Conservation (phyloP, 176 grass and related monocot genomes). For the Microstegium vimineum region DNA sequence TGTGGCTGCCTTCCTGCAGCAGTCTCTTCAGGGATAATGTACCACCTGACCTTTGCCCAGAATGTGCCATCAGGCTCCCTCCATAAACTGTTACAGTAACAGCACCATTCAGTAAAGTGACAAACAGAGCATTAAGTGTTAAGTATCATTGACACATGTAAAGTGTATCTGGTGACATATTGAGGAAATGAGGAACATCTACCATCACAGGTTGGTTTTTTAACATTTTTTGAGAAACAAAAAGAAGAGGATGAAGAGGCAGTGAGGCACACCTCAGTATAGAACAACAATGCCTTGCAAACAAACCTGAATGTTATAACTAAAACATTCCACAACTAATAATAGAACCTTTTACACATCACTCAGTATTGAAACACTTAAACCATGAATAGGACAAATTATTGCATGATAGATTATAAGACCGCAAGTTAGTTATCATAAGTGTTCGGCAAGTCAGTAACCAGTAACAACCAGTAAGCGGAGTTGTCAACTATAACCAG, state of each 20-base stretch:
- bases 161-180: not conserved
- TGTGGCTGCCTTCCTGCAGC: conserved; percentile 86
- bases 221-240: not conserved
- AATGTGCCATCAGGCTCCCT: conserved; percentile 69
- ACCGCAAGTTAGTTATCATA: not conserved
- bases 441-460: not conserved
- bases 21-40: conserved; percentile 92
- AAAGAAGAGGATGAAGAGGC: not conserved
- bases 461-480: not conserved
- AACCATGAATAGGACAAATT: not conserved
- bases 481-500: not conserved
- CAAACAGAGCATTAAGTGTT: not conserved
- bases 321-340: not conserved
- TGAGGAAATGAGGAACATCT: not conserved
- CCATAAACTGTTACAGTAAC: conserved; percentile 50
- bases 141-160: not conserved
- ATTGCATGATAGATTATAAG: not conserved
- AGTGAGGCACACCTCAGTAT: not conserved
- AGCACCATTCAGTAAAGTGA: conserved; percentile 1
- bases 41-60: conserved; percentile 82
- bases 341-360: not conserved
- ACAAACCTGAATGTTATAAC: not conserved
- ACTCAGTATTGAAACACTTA: not conserved
- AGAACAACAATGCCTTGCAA: not conserved
- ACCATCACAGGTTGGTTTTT: not conserved